Evolutionary conservation across 1,284 basidiomycete species (phyloP).

Genomic region (Phylloporus gajari): DNA sequence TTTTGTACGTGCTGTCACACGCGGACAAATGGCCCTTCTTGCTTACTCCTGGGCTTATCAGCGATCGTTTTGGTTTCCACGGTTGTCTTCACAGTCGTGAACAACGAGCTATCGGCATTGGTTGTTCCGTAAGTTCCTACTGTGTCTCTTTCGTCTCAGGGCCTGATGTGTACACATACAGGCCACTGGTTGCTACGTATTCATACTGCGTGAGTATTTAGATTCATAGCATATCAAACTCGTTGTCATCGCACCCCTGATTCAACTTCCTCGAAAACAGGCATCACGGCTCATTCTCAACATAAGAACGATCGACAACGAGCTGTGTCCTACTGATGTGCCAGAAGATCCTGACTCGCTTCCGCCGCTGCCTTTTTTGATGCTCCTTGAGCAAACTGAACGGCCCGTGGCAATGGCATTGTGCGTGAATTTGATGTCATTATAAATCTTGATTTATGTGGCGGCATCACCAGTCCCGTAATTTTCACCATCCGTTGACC

Average conservation of each 20-base stretch:
- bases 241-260: constrained; percentile 1
- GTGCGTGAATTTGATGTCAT: too few species aligned
- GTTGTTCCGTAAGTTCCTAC: constrained; percentile 24
- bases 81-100: constrained; percentile 25
- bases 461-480: background rate
- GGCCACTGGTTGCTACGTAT: constrained; percentile 27
- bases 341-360: constrained; percentile 20
- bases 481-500: too few species aligned
- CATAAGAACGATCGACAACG: constrained; percentile 22
- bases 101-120: constrained; percentile 25
- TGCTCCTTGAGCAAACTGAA: constrained; percentile 4
- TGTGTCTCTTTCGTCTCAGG: background rate
- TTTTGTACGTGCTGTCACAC: constrained; percentile 21
- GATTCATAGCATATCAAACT: background rate
- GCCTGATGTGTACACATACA: constrained; percentile 21
- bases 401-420: constrained; percentile 9
- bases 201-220: constrained; percentile 33
- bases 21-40: background rate
- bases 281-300: constrained; percentile 38
- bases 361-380: constrained; percentile 4
- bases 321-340: constrained; percentile 6
- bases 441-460: background rate
- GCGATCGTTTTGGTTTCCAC: constrained; percentile 28
- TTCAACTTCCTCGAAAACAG: constrained; percentile 16
- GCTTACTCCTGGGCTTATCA: background rate